Conservation (phyloP, 352 stramenopile species). For the Ochromonadaceae sp. region DNA sequence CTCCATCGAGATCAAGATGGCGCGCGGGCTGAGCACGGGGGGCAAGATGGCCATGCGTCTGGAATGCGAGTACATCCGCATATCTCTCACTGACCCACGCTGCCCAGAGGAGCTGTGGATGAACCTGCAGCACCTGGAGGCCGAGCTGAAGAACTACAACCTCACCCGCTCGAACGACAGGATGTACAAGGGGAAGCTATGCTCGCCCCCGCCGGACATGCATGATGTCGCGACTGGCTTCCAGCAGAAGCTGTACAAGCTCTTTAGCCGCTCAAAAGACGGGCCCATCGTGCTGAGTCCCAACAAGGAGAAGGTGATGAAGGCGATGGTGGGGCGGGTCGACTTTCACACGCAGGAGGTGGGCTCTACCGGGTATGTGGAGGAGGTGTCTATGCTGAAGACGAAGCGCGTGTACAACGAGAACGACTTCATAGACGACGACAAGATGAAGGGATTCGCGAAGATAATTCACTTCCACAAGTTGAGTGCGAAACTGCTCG, state of each 20-base stretch:
- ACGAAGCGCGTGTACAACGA: neutral
- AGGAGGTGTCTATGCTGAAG: neutral
- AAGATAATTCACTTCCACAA: neutral
- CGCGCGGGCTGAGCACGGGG: neutral
- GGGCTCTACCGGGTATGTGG: too few relatives aligned
- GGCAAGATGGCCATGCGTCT: constrained; percentile 7
- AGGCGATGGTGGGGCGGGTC: neutral
- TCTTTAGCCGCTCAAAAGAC: too few relatives aligned
- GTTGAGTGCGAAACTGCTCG: neutral
- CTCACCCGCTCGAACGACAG: neutral
- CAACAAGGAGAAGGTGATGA: neutral
- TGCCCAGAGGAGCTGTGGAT: neutral
- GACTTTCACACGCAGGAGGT: neutral
- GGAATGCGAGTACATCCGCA: neutral
- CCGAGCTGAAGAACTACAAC: neutral
- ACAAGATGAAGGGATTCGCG: neutral
- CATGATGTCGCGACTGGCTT: too few relatives aligned
- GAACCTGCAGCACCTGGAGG: too few relatives aligned
- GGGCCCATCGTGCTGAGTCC: neutral
- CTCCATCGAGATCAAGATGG: neutral
- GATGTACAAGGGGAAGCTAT: neutral
- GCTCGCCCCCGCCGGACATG: too few relatives aligned
- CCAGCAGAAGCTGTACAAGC: too few relatives aligned
- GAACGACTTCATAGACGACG: neutral
- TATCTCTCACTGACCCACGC: neutral